phyloP scores from a whole-genome alignment of 1,139 yeast species.

The Suhomyces yuchorum region DNA sequence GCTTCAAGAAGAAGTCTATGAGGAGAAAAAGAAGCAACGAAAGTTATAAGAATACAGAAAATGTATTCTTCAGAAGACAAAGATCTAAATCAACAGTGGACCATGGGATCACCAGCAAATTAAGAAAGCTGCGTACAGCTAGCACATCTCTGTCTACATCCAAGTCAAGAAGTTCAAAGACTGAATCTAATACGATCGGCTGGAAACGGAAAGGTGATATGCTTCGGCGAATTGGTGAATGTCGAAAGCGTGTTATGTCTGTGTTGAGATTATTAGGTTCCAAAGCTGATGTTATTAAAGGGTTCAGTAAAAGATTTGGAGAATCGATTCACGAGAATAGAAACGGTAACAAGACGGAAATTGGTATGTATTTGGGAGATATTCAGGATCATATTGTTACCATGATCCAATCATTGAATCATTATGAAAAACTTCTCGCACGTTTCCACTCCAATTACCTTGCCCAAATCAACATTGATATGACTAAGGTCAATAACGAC shows the following conservation, averaged over 20 bases:
- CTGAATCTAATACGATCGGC: constrained; percentile 60
- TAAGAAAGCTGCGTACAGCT: constrained; percentile 4
- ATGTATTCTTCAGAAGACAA: constrained; percentile 41
- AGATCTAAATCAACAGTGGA: constrained; percentile 47
- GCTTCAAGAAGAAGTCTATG: background rate
- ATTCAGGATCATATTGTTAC: constrained; percentile 94
- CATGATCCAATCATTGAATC: constrained; percentile 92
- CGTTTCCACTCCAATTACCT: constrained; percentile 92
- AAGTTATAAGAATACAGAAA: constrained; percentile 12
- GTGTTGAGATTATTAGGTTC: constrained; percentile 80
- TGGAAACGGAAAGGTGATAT: constrained; percentile 95
- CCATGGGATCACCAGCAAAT: constrained; percentile 22
- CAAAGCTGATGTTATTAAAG: constrained; percentile 95
- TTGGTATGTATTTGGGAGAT: constrained; percentile 82
- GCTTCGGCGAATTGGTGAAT: constrained; percentile 92
- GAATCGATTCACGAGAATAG: constrained; percentile 63
- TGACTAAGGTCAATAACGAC: constrained; percentile 96
- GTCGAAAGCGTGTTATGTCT: constrained; percentile 93
- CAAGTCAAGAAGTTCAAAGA: constrained; percentile 25
- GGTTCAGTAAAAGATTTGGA: constrained; percentile 86
- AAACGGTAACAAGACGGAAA: constrained; percentile 29
- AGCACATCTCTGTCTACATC: constrained; percentile 17
- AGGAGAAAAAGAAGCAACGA: constrained; percentile 5
- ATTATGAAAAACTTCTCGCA: constrained; percentile 89
- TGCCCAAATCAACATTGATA: constrained; percentile 95